These are phyloP conservation scores for Ilyonectria robusta DNA, from an alignment of 2,329 filamentous ascomycete species.

Conservation along the genomic window DNA sequence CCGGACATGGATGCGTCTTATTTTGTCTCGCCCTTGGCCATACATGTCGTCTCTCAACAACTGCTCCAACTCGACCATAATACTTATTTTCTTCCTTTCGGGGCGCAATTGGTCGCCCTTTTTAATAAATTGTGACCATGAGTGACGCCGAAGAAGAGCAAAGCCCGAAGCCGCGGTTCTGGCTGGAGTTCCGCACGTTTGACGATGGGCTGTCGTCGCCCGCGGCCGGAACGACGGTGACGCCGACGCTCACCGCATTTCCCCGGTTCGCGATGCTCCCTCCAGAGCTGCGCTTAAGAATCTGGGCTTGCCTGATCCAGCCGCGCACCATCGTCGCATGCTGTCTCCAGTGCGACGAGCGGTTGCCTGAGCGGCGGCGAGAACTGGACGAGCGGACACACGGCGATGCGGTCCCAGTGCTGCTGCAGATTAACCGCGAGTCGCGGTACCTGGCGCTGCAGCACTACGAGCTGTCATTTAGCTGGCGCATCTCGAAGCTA, in stretches of 20 bases:
- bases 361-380: slow-evolving; percentile 46
- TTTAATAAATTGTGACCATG: slow-evolving; percentile 32
- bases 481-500: slow-evolving; percentile 61
- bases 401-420: slow-evolving; percentile 53
- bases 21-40: slow-evolving; percentile 29
- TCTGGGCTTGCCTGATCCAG: slow-evolving; percentile 62
- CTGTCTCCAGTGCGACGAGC: slow-evolving; percentile 55
- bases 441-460: slow-evolving; percentile 57
- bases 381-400: slow-evolving; percentile 47
- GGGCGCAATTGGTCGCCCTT: slow-evolving; percentile 22
- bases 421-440: slow-evolving; percentile 62
- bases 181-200: slow-evolving; percentile 63
- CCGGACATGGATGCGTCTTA: slow-evolving; percentile 35
- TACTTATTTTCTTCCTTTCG: slow-evolving; percentile 8
- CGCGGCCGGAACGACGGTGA: slow-evolving; percentile 1
- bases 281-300: slow-evolving; percentile 62
- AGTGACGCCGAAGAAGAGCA: slow-evolving; percentile 44
- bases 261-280: slow-evolving; percentile 59
- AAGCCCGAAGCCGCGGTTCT: slow-evolving; percentile 53
- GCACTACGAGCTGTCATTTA: slow-evolving; percentile 63
- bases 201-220: slow-evolving; percentile 55
- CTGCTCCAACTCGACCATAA: neutral
- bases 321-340: slow-evolving; percentile 62
- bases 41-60: slow-evolving; percentile 8
- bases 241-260: slow-evolving; percentile 46